phyloP scores from a whole-genome alignment of 768 basidiomycete genomes.

The Rhodocollybia butyracea region DNA sequence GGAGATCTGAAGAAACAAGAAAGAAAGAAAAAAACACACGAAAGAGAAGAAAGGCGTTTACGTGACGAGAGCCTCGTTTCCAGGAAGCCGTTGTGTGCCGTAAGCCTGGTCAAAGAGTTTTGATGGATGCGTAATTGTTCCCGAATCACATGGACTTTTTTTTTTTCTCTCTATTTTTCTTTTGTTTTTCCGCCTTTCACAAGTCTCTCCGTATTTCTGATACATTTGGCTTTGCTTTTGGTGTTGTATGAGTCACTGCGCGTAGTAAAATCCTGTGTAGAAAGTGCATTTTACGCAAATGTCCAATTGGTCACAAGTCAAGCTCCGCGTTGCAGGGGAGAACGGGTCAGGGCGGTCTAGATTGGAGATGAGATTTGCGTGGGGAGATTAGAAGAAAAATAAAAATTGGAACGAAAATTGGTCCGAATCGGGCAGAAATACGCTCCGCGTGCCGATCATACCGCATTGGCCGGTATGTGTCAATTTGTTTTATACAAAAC shows the following conservation, averaged over 20 bases:
- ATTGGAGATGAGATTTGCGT: neutral
- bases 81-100: neutral
- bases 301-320: neutral
- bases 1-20: too few species aligned
- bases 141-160: too few species aligned
- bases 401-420: neutral
- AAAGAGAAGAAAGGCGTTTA: neutral
- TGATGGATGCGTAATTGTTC: too few species aligned
- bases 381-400: neutral
- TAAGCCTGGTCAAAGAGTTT: neutral
- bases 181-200: too few species aligned
- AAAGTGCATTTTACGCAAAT: neutral
- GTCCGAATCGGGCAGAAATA: neutral
- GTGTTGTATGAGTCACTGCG: neutral
- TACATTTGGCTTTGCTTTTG: too few species aligned
- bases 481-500: neutral
- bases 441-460: constrained; percentile 3
- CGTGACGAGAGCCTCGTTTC: neutral
- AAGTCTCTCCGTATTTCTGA: too few species aligned
- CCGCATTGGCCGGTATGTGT: constrained; percentile 2
- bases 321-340: neutral
- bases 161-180: too few species aligned
- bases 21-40: too few species aligned
- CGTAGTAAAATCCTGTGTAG: too few species aligned
- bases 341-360: constrained; percentile 1